Percentiles rank a stretch among this genome's conserved stretches.
Conservation (phyloP, 1,284 basidiomycete species). For the Naganishia liquefaciens region DNA sequence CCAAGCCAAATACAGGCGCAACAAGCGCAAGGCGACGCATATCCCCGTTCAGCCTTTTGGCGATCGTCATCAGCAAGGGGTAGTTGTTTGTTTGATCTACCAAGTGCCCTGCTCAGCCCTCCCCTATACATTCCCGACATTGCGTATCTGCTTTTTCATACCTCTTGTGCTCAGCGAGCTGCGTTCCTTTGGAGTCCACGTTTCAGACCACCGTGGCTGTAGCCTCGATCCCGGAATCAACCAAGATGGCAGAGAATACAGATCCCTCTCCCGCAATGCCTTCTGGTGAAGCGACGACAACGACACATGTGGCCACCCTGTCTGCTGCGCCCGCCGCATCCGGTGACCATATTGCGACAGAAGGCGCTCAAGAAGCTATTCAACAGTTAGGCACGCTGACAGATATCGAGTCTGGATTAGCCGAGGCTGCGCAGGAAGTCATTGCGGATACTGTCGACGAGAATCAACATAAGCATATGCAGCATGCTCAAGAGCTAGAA, state of each 20-base stretch:
- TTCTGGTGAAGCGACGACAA: background rate
- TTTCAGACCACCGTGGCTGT: too few species aligned
- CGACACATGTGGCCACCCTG: background rate
- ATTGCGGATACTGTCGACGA: background rate
- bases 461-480: slow-evolving; percentile 2
- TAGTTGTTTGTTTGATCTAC: too few species aligned
- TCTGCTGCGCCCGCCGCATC: slow-evolving; percentile 6
- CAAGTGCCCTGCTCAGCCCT: too few species aligned
- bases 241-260: slow-evolving; percentile 20
- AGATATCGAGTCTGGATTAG: slow-evolving; percentile 26
- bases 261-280: background rate
- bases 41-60: too few species aligned
- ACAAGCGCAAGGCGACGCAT: too few species aligned
- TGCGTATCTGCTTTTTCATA: too few species aligned
- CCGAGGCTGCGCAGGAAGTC: slow-evolving; percentile 19
- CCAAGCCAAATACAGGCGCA: too few species aligned
- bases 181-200: too few species aligned
- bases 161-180: too few species aligned
- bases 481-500: slow-evolving; percentile 24
- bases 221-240: background rate
- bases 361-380: slow-evolving; percentile 29
- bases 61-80: too few species aligned
- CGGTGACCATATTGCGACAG: slow-evolving; percentile 8
- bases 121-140: too few species aligned
- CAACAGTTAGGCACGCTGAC: slow-evolving; percentile 24